Percentiles rank a stretch among this genome's conserved stretches.
These are phyloP conservation scores for Candolleomyces eurysporus DNA, from an alignment of 768 basidiomycete species.

Conservation along the genomic window DNA sequence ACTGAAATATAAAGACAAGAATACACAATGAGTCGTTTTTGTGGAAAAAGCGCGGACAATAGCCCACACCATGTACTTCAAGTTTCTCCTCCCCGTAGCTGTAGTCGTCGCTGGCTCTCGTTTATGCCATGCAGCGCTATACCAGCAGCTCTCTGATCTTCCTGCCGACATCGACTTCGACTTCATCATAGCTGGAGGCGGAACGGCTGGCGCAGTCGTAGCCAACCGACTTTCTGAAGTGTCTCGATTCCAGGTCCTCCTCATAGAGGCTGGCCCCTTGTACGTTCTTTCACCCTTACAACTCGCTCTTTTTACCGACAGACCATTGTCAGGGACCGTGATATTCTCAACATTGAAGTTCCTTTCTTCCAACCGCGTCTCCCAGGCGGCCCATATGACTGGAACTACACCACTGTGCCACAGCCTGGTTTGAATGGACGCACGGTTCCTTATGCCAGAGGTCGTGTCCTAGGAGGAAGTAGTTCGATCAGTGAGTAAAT, in stretches of 20 bases:
- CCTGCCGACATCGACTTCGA: conserved; percentile 5
- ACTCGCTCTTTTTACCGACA: neutral
- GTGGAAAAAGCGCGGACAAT: too few relatives aligned
- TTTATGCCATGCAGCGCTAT: neutral
- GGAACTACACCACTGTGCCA: conserved; percentile 28
- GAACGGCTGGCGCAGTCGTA: conserved; percentile 27
- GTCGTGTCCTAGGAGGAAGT: conserved; percentile 28
- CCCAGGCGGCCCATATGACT: conserved; percentile 21
- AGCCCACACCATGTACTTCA: too few relatives aligned
- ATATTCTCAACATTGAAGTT: conserved; percentile 18
- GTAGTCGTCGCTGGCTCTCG: too few relatives aligned
- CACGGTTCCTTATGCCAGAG: conserved; percentile 17
- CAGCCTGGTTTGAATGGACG: conserved; percentile 22
- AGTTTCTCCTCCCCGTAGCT: too few relatives aligned
- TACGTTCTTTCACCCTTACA: neutral
- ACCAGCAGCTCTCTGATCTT: neutral
- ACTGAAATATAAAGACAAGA: too few relatives aligned
- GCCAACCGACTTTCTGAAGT: conserved; percentile 26
- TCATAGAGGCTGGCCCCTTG: conserved; percentile 14
- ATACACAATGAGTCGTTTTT: too few relatives aligned
- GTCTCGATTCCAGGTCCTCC: conserved; percentile 10
- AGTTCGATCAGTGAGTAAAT: conserved; percentile 27
- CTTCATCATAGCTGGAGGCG: conserved; percentile 5
- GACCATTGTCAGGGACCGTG: neutral
- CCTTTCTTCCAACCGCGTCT: conserved; percentile 18